Percentiles rank a stretch among this genome's conserved stretches.
These are phyloP conservation scores for Eutypa lata DNA, from an alignment of 2,329 filamentous ascomycete species.

Conservation along the genomic window DNA sequence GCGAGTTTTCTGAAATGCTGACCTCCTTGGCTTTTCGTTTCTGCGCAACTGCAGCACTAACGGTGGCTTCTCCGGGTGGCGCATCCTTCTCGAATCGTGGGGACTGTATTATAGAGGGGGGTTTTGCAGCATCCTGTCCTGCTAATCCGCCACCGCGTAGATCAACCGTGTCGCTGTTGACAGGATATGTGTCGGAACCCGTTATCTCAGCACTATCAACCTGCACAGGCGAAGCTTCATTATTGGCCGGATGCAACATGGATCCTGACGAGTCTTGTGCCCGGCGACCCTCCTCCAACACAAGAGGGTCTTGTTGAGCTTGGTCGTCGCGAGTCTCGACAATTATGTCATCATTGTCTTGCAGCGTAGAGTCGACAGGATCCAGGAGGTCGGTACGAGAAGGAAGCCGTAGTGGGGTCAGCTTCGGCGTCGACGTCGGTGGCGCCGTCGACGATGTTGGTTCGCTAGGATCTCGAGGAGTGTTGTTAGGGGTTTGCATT, in stretches of 20 bases:
- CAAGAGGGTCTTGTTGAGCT: neutral
- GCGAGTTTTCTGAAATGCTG: constrained; percentile 18
- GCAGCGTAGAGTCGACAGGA: neutral
- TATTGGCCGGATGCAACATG: neutral
- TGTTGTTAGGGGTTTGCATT: neutral
- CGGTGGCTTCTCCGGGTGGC: constrained; percentile 7
- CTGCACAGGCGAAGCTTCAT: neutral
- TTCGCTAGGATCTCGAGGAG: neutral
- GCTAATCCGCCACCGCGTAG: neutral
- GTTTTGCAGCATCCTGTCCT: neutral
- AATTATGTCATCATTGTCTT: neutral
- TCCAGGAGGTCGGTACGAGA: neutral
- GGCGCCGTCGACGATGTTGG: neutral
- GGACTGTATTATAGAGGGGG: neutral
- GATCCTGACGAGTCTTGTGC: neutral
- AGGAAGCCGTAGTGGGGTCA: neutral
- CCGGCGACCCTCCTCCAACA: neutral
- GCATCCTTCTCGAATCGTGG: constrained; percentile 18
- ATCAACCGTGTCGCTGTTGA: neutral
- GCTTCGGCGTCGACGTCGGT: neutral
- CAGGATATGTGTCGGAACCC: neutral
- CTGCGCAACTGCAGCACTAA: constrained; percentile 14
- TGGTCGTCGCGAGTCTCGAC: neutral
- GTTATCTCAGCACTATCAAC: neutral
- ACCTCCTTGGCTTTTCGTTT: constrained; percentile 21